Evolutionary conservation across 805 yeast genomes (phyloP).

Genomic region (Kluyveromyces starmeri): DNA sequence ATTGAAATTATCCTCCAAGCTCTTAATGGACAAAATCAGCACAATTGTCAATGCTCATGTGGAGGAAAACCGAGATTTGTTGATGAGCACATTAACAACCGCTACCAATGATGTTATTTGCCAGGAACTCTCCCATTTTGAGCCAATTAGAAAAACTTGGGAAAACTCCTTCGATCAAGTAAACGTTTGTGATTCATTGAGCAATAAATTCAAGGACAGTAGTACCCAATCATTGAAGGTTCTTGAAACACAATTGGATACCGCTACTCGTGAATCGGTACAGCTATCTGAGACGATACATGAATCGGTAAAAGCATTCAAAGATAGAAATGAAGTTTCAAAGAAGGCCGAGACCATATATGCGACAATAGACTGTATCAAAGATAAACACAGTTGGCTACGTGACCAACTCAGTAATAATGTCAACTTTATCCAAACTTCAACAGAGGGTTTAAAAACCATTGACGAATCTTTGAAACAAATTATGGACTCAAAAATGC

Average conservation of each 20-base stretch:
- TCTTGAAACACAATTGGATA: constrained; percentile 15
- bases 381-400: constrained; percentile 11
- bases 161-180: constrained; percentile 24
- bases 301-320: constrained; percentile 12
- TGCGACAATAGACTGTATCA: constrained; percentile 14
- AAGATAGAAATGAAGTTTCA: constrained; percentile 8
- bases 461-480: constrained; percentile 8
- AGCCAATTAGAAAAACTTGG: constrained; percentile 25
- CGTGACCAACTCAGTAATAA: constrained; percentile 6
- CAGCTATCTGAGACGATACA: constrained; percentile 14
- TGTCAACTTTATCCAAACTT: constrained; percentile 7
- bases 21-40: constrained; percentile 15
- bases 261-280: constrained; percentile 13
- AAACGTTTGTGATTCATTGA: constrained; percentile 27
- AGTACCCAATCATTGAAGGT: constrained; percentile 12
- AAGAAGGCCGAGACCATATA: constrained; percentile 11
- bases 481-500: constrained; percentile 4
- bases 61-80: constrained; percentile 17
- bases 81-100: constrained; percentile 19
- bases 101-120: constrained; percentile 24
- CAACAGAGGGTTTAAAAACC: constrained; percentile 7
- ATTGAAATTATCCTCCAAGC: constrained; percentile 18
- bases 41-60: constrained; percentile 19
- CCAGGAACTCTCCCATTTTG: constrained; percentile 22
- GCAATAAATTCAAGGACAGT: constrained; percentile 16